Evolutionary conservation across 2,329 filamentous ascomycete genomes (phyloP).

Genomic region (Cladosporium halotolerans): DNA sequence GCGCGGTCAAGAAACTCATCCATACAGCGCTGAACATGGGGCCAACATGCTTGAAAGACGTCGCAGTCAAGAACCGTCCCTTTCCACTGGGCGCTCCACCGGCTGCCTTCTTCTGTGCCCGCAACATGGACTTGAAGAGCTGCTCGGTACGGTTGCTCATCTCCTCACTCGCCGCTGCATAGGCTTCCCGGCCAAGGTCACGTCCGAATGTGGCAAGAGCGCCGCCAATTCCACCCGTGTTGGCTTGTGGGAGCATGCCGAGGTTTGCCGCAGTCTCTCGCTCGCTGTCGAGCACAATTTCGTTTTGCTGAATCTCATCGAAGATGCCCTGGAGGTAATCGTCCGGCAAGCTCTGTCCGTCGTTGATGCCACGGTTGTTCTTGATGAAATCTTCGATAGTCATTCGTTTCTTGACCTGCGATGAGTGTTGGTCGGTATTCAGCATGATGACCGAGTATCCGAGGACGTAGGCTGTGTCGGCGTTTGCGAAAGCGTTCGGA

Average conservation of each 20-base stretch:
- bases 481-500: constrained; percentile 94
- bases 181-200: constrained; percentile 86
- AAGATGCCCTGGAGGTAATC: constrained; percentile 87
- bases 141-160: constrained; percentile 78
- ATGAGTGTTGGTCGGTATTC: constrained; percentile 92
- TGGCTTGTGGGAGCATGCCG: constrained; percentile 55
- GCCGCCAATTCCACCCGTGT: constrained; percentile 33
- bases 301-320: constrained; percentile 83
- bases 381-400: constrained; percentile 97
- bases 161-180: constrained; percentile 90
- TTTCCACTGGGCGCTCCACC: constrained; percentile 36
- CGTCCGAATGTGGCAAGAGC: constrained; percentile 86
- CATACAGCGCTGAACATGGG: constrained; percentile 98
- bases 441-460: constrained; percentile 95
- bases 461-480: constrained; percentile 93
- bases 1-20: constrained; percentile 97
- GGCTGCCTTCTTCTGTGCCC: constrained; percentile 60
- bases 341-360: constrained; percentile 84
- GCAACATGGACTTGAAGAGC: constrained; percentile 87
- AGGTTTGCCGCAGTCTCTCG: constrained; percentile 80
- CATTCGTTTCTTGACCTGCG: constrained; percentile 82
- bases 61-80: constrained; percentile 80
- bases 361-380: constrained; percentile 97
- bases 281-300: constrained; percentile 92
- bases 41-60: constrained; percentile 88